These are phyloP conservation scores for Colletotrichum sidae DNA, from an alignment of 2,329 filamentous ascomycete genomes.

Conservation along the genomic window DNA sequence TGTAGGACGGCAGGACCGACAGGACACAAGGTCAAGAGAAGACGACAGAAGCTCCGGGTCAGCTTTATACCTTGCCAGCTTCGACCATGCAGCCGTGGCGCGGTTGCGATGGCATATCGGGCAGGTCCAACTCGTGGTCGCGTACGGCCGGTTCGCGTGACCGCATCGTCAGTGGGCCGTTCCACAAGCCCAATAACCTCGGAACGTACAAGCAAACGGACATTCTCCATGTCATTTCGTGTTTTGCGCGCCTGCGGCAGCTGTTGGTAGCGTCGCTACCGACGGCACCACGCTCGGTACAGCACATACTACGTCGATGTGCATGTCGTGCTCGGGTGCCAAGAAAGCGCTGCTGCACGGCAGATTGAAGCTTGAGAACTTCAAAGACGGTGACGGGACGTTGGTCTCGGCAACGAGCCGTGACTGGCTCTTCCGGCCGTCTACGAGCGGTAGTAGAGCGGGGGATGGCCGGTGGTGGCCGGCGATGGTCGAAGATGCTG, in stretches of 20 bases:
- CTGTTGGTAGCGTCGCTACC: too few relatives aligned
- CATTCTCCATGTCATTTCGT: too few relatives aligned
- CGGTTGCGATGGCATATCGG: constrained; percentile 11
- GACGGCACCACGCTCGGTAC: too few relatives aligned
- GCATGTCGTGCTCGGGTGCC: constrained; percentile 23
- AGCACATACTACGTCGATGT: background rate
- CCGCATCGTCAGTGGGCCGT: background rate
- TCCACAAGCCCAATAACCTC: too few relatives aligned
- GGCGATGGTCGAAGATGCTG: constrained; percentile 7
- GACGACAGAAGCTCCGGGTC: background rate
- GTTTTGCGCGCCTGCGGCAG: too few relatives aligned
- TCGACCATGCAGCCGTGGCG: background rate
- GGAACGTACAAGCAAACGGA: too few relatives aligned
- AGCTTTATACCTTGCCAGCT: constrained; percentile 12
- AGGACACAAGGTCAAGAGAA: background rate
- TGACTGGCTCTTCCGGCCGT: constrained; percentile 21
- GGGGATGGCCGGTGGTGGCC: background rate
- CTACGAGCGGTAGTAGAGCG: background rate
- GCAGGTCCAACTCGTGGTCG: constrained; percentile 7
- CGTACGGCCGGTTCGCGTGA: background rate
- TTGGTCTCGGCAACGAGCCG: constrained; percentile 16
- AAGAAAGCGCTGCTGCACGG: constrained; percentile 6
- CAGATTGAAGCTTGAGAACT: constrained; percentile 21
- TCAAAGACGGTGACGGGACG: background rate
- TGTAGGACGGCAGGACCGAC: background rate